Conservation (phyloP, 2,329 filamentous ascomycete species). For the Calonectria leucothoes region DNA sequence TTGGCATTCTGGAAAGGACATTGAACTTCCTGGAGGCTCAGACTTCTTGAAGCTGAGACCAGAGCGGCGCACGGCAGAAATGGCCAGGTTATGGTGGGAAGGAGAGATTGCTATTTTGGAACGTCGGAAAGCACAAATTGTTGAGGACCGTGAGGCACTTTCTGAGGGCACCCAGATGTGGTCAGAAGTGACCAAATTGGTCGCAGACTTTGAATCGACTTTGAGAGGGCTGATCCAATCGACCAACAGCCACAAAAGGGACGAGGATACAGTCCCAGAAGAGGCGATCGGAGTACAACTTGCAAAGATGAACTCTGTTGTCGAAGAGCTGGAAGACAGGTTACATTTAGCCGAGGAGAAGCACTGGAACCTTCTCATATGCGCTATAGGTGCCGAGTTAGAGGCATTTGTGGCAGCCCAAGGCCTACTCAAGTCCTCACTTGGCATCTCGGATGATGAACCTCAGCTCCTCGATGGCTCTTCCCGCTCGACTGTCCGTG, state of each 20-base stretch:
- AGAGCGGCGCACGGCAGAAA: slow-evolving; percentile 73
- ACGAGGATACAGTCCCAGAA: slow-evolving; percentile 46
- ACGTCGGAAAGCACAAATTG: slow-evolving; percentile 65
- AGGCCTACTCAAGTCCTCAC: slow-evolving; percentile 58
- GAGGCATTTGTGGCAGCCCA: slow-evolving; percentile 74
- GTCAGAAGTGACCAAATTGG: slow-evolving; percentile 69
- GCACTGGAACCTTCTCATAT: slow-evolving; percentile 80
- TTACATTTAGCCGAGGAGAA: slow-evolving; percentile 67
- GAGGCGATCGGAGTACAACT: slow-evolving; percentile 60
- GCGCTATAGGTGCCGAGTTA: slow-evolving; percentile 79
- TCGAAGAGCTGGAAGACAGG: slow-evolving; percentile 65
- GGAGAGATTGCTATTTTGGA: slow-evolving; percentile 69
- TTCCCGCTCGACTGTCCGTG: neutral
- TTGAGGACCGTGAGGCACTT: slow-evolving; percentile 72
- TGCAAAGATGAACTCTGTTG: slow-evolving; percentile 66
- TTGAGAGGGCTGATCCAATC: slow-evolving; percentile 66
- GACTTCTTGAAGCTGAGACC: slow-evolving; percentile 72
- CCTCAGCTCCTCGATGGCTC: slow-evolving; percentile 15
- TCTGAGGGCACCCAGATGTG: slow-evolving; percentile 76
- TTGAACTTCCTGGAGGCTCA: slow-evolving; percentile 51
- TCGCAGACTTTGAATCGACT: slow-evolving; percentile 74
- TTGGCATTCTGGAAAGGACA: slow-evolving; percentile 25
- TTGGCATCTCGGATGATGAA: slow-evolving; percentile 25
- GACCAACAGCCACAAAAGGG: slow-evolving; percentile 41
- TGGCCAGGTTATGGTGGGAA: slow-evolving; percentile 79